A percentile compares a stretch with the other conserved stretches of the same genome.
phyloP scores from a whole-genome alignment of 2,329 filamentous ascomycete species.

The Neocucurbitaria cava region DNA sequence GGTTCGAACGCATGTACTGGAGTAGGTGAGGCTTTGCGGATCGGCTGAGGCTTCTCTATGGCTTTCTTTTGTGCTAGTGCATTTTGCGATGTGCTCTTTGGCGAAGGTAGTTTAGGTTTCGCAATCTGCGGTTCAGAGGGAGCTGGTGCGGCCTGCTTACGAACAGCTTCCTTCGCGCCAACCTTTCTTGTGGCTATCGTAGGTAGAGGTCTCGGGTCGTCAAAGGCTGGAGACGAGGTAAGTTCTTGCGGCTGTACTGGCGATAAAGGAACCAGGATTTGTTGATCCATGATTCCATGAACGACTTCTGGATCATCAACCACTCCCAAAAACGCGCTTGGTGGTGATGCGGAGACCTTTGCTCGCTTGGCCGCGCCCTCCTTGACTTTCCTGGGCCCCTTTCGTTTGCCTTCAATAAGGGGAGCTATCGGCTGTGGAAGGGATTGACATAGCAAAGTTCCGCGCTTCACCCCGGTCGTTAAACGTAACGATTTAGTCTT shows the following conservation, averaged over 20 bases:
- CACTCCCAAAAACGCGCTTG: constrained; percentile 12
- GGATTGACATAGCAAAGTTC: constrained; percentile 54
- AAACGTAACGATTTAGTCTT: constrained; percentile 49
- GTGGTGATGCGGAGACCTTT: constrained; percentile 7
- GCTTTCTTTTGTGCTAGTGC: constrained; percentile 4
- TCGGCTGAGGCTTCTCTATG: neutral
- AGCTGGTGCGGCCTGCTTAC: neutral
- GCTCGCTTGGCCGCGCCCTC: constrained; percentile 4
- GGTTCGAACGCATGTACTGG: neutral
- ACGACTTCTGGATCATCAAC: constrained; percentile 36
- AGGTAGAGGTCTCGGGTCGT: constrained; percentile 3
- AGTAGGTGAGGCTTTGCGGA: constrained; percentile 5
- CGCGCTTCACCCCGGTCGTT: constrained; percentile 48
- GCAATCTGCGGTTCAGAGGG: neutral
- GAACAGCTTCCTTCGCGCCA: neutral
- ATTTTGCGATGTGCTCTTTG: constrained; percentile 2
- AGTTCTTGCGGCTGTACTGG: constrained; percentile 8
- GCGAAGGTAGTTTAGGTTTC: neutral
- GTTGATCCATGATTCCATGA: constrained; percentile 40
- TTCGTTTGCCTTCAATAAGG: constrained; percentile 14
- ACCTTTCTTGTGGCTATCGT: constrained; percentile 1
- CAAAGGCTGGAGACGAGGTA: constrained; percentile 6
- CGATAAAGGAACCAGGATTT: constrained; percentile 24
- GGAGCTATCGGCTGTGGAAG: constrained; percentile 21
- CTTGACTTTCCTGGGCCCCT: neutral